Evolutionary conservation across 805 yeast genomes (phyloP).

Genomic region (Tetrapisispora pingtungensis): DNA sequence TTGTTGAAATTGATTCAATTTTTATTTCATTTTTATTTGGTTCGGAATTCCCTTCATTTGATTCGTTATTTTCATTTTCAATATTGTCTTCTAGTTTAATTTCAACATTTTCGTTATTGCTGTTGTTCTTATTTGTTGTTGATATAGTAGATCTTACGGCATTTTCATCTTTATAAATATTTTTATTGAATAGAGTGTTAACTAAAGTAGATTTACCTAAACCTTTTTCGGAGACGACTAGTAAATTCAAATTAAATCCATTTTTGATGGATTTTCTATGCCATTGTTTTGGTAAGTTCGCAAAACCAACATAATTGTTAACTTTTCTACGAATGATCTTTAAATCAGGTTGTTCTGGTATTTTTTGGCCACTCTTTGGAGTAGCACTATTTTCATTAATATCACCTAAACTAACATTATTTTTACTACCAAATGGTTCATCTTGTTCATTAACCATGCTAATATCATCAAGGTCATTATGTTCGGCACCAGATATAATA

Average conservation of each 20-base stretch:
- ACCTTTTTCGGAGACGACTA: slow-evolving; percentile 89
- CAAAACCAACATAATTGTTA: slow-evolving; percentile 91
- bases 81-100: slow-evolving; percentile 6
- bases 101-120: slow-evolving; percentile 5
- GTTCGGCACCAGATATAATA: background rate
- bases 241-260: slow-evolving; percentile 80
- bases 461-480: background rate
- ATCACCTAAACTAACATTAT: background rate
- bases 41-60: slow-evolving; percentile 1
- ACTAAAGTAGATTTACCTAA: slow-evolving; percentile 88
- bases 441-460: background rate
- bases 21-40: slow-evolving; percentile 31
- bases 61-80: slow-evolving; percentile 4
- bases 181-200: slow-evolving; percentile 75
- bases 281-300: slow-evolving; percentile 97
- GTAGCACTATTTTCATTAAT: background rate
- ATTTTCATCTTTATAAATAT: slow-evolving; percentile 33
- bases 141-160: background rate
- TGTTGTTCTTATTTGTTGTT: slow-evolving; percentile 1
- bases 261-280: slow-evolving; percentile 84
- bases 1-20: slow-evolving; percentile 52
- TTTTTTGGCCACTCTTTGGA: slow-evolving; percentile 10
- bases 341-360: slow-evolving; percentile 33
- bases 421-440: background rate
- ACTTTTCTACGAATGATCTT: slow-evolving; percentile 73